phyloP scores from a whole-genome alignment of 768 basidiomycete genomes.

The Mrakia hoshinonis region DNA sequence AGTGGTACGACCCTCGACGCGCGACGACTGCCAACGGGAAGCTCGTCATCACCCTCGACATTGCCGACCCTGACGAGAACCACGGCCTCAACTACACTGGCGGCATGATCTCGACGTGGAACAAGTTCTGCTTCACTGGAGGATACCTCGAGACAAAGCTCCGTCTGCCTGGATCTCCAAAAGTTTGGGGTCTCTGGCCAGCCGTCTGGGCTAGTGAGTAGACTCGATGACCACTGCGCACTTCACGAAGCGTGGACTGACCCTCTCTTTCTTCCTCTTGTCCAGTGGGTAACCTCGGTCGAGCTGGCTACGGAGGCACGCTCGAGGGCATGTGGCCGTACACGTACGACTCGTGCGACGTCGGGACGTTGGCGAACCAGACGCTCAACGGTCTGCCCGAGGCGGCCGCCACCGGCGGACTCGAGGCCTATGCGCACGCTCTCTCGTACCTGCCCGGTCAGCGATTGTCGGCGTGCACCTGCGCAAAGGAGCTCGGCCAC shows the following conservation, averaged over 20 bases:
- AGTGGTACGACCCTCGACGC: slow-evolving; percentile 54
- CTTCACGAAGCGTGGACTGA: too few species aligned
- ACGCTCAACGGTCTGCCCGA: slow-evolving; percentile 53
- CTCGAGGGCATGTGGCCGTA: slow-evolving; percentile 40
- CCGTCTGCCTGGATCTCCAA: slow-evolving; percentile 58
- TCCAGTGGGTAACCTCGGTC: slow-evolving; percentile 69
- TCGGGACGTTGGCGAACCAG: slow-evolving; percentile 86
- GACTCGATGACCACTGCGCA: background rate
- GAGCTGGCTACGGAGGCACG: slow-evolving; percentile 54
- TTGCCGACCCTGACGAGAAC: slow-evolving; percentile 47
- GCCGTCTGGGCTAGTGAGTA: slow-evolving; percentile 18
- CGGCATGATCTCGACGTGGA: slow-evolving; percentile 43
- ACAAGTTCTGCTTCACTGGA: slow-evolving; percentile 91
- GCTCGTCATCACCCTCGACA: slow-evolving; percentile 63
- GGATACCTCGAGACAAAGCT: slow-evolving; percentile 65
- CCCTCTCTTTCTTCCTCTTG: slow-evolving; percentile 42
- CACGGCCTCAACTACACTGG: slow-evolving; percentile 62
- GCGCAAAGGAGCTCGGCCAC: slow-evolving; percentile 63
- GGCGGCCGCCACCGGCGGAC: slow-evolving; percentile 56
- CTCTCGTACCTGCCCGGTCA: slow-evolving; percentile 84
- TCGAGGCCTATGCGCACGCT: slow-evolving; percentile 45
- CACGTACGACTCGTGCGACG: slow-evolving; percentile 57
- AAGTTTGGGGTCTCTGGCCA: slow-evolving; percentile 48
- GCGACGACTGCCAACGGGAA: slow-evolving; percentile 64
- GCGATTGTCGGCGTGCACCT: slow-evolving; percentile 73